Percentiles rank a stretch among this genome's conserved stretches.
phyloP scores from a whole-genome alignment of 371 early-diverging fungal species.

The Sporodiniella umbellata region DNA sequence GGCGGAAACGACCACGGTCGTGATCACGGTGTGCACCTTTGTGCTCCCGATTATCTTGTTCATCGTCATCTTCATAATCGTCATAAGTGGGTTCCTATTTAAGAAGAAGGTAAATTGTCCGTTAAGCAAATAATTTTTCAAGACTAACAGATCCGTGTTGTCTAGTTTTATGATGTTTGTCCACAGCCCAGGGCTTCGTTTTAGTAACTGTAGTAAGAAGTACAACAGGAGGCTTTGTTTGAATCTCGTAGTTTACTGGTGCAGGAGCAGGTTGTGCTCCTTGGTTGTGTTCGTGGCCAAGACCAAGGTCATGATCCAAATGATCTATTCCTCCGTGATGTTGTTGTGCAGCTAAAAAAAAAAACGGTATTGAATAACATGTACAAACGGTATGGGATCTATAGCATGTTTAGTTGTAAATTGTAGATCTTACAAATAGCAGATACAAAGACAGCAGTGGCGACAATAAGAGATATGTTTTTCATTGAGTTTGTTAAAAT shows the following conservation, averaged over 20 bases:
- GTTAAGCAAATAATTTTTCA: background rate
- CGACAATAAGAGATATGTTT: conserved; percentile 15
- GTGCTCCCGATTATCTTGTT: background rate
- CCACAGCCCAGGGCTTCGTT: conserved; percentile 2
- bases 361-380: too few species aligned
- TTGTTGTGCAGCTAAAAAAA: background rate
- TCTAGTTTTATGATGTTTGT: background rate
- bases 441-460: conserved; percentile 18
- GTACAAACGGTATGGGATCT: too few species aligned
- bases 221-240: conserved; percentile 16
- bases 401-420: too few species aligned
- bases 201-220: conserved; percentile 13
- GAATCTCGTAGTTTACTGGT: background rate
- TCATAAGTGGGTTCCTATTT: background rate
- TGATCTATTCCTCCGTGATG: background rate
- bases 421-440: conserved; percentile 24
- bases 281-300: background rate
- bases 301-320: background rate
- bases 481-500: conserved; percentile 20
- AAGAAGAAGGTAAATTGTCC: background rate
- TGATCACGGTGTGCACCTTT: background rate
- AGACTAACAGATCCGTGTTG: background rate
- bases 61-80: background rate
- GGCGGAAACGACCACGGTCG: background rate
- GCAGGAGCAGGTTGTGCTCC: background rate